These are phyloP conservation scores for Eruca vesicaria DNA, from an alignment of 441 rosid species.

Conservation along the genomic window DNA sequence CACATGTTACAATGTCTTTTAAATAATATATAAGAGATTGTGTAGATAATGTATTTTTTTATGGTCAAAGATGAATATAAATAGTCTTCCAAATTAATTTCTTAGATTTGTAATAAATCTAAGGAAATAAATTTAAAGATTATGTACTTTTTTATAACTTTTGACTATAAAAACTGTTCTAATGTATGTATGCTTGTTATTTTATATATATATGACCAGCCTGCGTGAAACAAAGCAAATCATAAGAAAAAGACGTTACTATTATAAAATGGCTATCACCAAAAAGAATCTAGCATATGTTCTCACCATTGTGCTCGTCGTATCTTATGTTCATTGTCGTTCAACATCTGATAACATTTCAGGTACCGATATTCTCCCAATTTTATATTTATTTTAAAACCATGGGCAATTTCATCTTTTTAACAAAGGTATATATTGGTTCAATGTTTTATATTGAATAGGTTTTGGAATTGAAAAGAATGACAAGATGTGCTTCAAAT, in stretches of 20 bases:
- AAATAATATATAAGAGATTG: too few relatives aligned
- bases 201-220: not conserved
- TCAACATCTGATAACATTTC: not conserved
- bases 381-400: not conserved
- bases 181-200: not conserved
- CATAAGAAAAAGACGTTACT: not conserved
- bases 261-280: slow-evolving; percentile 4
- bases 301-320: not conserved
- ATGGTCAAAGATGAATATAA: too few relatives aligned
- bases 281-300: not conserved
- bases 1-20: too few relatives aligned
- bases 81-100: too few relatives aligned
- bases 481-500: not conserved
- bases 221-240: not conserved
- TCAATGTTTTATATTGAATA: not conserved
- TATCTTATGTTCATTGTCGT: not conserved
- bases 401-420: not conserved
- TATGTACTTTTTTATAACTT: not conserved
- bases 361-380: not conserved
- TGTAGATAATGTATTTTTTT: too few relatives aligned
- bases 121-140: not conserved
- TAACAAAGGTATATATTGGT: not conserved
- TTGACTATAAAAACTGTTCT: not conserved
- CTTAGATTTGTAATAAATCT: too few relatives aligned
- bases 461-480: not conserved